Evolutionary conservation across 768 basidiomycete species (phyloP), one percentile per base, ranked within the genome.

Genomic region (Amanita fuliginea): DNA sequence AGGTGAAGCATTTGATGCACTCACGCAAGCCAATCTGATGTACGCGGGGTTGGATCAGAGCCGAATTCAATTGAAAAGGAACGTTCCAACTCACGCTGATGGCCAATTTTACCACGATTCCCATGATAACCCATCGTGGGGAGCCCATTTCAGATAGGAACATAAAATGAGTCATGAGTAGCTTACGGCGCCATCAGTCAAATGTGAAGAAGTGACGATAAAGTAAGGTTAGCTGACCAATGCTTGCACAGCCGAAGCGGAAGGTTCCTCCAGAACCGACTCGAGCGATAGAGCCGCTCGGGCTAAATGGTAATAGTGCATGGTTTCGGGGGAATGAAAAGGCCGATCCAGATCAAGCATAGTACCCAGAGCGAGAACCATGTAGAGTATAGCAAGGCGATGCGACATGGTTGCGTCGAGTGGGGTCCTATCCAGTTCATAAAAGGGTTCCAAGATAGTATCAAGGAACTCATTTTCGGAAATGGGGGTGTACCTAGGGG

Each of bases 91-190:
- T 65, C 42, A 84, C 82, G 64, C 80, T 80, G 59, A 81, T 80
- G 46, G 81, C 79, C 55, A 84, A 62, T 62, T 85, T 85, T 22
- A 82, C 79, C 18, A 77, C 75, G 26, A 85, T 69, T 42, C 83
- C 83, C 80, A 83, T 82, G 45, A 80, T 63, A 22, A 78, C 74
- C 83, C 83, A 85, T 54, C 81, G 68, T 22, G 80, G 75, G 21
- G 74, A 74, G 45, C 78, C 78, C 60, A 72, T 71, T 54, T 74
- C 72, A 16, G 67, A 63, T 47, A 74, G 57, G 54, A 76, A 75
- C 72, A 75, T 73, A 55, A 71, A 75, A 51, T 74, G 73, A 50
- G 70, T 70, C 67, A 74, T 81, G 42, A 84, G 59, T 10, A 84
- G 60, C 82, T 84, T 26, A 33, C 54, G 58, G 52, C 53, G 51